Conservation (phyloP, 2,329 filamentous ascomycete genomes). For the Reticulascus tulasneorum region DNA sequence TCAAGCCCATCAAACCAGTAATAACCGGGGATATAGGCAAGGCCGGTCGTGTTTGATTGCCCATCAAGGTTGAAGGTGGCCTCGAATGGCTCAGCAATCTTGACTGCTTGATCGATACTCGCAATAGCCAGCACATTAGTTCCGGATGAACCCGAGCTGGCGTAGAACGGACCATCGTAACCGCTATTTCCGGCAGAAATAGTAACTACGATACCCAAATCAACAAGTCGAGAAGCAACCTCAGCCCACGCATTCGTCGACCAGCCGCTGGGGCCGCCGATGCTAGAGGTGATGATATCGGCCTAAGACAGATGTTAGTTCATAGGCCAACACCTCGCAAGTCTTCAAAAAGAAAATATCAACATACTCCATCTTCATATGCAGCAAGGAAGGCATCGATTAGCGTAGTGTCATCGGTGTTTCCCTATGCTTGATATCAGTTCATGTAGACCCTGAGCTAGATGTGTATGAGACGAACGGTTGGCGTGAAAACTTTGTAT, state of each 20-base stretch:
- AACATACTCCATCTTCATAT: constrained; percentile 23
- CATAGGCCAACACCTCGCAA: background rate
- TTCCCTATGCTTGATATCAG: constrained; percentile 7
- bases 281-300: constrained; percentile 32
- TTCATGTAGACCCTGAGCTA: constrained; percentile 5
- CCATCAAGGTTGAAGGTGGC: constrained; percentile 25
- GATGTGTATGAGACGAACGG: background rate
- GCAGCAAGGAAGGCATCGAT: constrained; percentile 30
- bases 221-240: constrained; percentile 36
- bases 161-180: constrained; percentile 42
- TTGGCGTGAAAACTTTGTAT: constrained; percentile 23
- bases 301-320: background rate
- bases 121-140: constrained; percentile 38
- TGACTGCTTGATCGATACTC: constrained; percentile 30
- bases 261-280: constrained; percentile 27
- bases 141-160: constrained; percentile 35
- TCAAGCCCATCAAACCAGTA: constrained; percentile 30
- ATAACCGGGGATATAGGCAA: constrained; percentile 29
- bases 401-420: constrained; percentile 21
- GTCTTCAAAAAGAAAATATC: background rate
- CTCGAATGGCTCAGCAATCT: constrained; percentile 23
- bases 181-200: constrained; percentile 51
- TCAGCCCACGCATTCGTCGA: constrained; percentile 24
- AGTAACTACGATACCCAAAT: constrained; percentile 44
- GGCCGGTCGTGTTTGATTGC: constrained; percentile 16